These are phyloP conservation scores for Paramecium sexaurelia DNA, from an alignment of 73 alveolate species.

Conservation along the genomic window DNA sequence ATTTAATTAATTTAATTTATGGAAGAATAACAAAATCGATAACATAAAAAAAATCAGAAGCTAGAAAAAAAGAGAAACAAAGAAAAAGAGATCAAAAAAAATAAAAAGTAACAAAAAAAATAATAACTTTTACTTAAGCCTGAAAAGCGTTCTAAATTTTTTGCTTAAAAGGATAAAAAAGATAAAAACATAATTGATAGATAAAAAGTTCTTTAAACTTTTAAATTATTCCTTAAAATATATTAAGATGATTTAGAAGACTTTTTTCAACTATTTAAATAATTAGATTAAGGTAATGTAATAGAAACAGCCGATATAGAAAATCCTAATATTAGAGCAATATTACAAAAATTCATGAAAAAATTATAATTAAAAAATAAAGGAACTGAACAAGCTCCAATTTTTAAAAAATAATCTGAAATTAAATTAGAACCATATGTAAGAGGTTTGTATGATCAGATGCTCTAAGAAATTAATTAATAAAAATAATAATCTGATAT, in stretches of 20 bases:
- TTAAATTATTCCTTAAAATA: constrained; percentile 4
- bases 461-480: background rate
- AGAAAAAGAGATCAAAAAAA: background rate
- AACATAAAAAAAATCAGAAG: background rate
- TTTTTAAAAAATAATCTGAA: background rate
- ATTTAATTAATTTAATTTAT: constrained; percentile 65
- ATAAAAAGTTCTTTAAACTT: background rate
- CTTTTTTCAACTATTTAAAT: background rate
- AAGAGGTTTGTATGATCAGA: constrained; percentile 26
- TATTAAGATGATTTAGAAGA: constrained; percentile 45
- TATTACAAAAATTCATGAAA: constrained; percentile 23
- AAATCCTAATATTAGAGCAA: background rate
- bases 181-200: background rate
- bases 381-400: constrained; percentile 17
- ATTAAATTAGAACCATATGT: background rate
- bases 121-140: background rate
- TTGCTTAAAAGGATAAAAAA: background rate
- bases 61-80: background rate
- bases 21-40: constrained; percentile 2
- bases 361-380: background rate
- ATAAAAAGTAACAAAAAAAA: background rate
- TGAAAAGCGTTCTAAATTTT: background rate
- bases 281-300: background rate
- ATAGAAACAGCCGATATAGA: constrained; percentile 53
- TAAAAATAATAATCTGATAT: background rate